phyloP scores from a whole-genome alignment of 169 alveolate species.

The Plasmodium relictum region DNA sequence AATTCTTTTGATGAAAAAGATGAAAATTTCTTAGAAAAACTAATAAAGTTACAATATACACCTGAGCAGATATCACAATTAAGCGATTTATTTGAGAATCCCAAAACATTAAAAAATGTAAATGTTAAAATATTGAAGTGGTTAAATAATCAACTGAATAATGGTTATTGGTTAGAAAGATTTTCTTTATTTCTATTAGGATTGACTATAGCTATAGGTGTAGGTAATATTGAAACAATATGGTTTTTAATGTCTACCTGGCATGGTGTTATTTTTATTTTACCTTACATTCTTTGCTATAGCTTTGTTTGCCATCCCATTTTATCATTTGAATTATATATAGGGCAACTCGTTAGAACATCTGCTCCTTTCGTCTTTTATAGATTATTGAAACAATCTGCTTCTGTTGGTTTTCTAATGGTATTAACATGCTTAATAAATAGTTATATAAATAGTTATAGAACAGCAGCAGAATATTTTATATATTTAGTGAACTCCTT shows the following conservation, averaged over 20 bases:
- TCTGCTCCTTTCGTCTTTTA: constrained; percentile 81
- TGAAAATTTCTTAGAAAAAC: constrained; percentile 29
- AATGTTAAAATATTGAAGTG: constrained; percentile 79
- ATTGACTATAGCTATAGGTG: constrained; percentile 84
- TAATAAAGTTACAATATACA: constrained; percentile 80
- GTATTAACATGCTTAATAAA: constrained; percentile 80
- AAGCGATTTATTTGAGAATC: constrained; percentile 84
- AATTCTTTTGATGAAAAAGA: constrained; percentile 14
- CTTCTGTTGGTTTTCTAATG: constrained; percentile 83
- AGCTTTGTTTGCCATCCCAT: constrained; percentile 85
- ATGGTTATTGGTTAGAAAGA: constrained; percentile 84
- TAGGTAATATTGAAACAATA: constrained; percentile 85
- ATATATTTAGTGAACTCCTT: constrained; percentile 79
- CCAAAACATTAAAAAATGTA: constrained; percentile 77
- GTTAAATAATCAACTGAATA: constrained; percentile 76
- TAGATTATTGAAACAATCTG: constrained; percentile 79
- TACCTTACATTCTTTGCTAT: constrained; percentile 81
- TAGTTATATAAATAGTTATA: constrained; percentile 75
- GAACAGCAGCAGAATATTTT: constrained; percentile 81
- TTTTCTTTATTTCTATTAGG: constrained; percentile 83
- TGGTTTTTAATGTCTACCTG: constrained; percentile 82
- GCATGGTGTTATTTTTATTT: constrained; percentile 82
- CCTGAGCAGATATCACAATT: constrained; percentile 84
- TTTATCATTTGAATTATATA: constrained; percentile 79
- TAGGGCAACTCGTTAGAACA: constrained; percentile 83